A percentile compares a stretch with the other conserved stretches of the same genome.
phyloP scores from a whole-genome alignment of 208 protist genomes.

The Tetramitus jugosus region DNA sequence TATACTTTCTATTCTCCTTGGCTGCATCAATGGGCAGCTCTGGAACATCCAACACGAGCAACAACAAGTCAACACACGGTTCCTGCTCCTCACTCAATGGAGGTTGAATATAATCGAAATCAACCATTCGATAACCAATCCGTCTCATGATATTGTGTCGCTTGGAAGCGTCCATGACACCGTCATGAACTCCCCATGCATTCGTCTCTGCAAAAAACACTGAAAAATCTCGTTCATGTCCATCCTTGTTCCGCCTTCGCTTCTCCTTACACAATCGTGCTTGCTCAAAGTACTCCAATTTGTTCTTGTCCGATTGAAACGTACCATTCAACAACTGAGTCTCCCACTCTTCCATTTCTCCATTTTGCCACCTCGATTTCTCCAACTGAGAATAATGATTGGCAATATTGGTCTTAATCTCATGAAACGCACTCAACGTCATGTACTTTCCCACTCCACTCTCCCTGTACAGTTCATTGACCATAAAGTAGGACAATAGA shows the following conservation, averaged over 20 bases:
- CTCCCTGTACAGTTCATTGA: conserved; percentile 26
- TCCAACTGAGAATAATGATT: conserved; percentile 15
- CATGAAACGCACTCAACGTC: conserved; percentile 16
- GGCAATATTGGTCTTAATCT: background rate
- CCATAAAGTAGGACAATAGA: conserved; percentile 34
- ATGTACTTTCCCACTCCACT: conserved; percentile 28
- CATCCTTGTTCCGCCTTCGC: no score
- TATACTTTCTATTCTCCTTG: background rate
- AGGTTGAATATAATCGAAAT: conserved; percentile 34
- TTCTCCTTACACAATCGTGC: no score
- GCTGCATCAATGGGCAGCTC: background rate
- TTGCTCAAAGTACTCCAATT: conserved; percentile 8
- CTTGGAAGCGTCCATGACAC: conserved; percentile 27
- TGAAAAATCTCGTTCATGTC: background rate
- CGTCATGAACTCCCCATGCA: conserved; percentile 18
- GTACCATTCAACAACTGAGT: background rate
- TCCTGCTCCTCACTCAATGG: conserved; percentile 27
- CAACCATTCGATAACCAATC: conserved; percentile 26
- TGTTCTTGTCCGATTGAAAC: background rate
- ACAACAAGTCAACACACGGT: conserved; percentile 26
- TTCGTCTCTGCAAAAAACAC: conserved; percentile 36
- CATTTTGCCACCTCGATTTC: background rate
- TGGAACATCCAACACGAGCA: conserved; percentile 17
- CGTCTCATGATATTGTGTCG: conserved; percentile 29
- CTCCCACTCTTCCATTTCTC: background rate